Percentiles rank a stretch among this genome's conserved stretches.
Conservation (phyloP, 306 rosid genomes). For the Mucuna pruriens region DNA sequence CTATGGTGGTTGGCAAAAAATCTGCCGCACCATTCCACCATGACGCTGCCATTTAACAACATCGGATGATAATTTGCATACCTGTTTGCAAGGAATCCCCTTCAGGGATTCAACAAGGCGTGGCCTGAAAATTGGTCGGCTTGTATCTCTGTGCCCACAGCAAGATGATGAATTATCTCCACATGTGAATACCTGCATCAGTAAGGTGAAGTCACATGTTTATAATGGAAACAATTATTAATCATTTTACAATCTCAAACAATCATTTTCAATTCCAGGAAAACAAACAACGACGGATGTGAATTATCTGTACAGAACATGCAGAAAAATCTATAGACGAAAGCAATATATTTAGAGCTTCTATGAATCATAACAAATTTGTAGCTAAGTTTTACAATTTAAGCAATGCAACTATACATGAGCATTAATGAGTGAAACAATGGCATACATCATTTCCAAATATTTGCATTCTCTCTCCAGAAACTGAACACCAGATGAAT, state of each 20-base stretch:
- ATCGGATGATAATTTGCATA: slow-evolving; percentile 21
- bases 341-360: background rate
- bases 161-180: slow-evolving; percentile 93
- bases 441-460: background rate
- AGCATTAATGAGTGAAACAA: background rate
- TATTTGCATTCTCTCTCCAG: background rate
- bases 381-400: background rate
- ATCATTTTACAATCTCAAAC: slow-evolving; percentile 30
- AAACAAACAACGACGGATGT: slow-evolving; percentile 6
- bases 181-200: slow-evolving; percentile 82
- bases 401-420: background rate
- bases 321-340: slow-evolving; percentile 27
- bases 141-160: slow-evolving; percentile 89
- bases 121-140: slow-evolving; percentile 81
- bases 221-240: slow-evolving; percentile 22
- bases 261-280: slow-evolving; percentile 15
- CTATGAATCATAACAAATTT: background rate
- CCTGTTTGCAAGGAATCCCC: slow-evolving; percentile 89
- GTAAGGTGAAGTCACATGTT: background rate
- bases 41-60: too few relatives aligned
- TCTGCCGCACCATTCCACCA: too few relatives aligned
- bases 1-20: too few relatives aligned
- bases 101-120: slow-evolving; percentile 83
- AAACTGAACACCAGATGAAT: background rate
- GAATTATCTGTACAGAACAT: background rate